A percentile compares a stretch with the other conserved stretches of the same genome.
phyloP scores from a whole-genome alignment of 2,329 filamentous ascomycete species.

The Raffaelea albimanens region DNA sequence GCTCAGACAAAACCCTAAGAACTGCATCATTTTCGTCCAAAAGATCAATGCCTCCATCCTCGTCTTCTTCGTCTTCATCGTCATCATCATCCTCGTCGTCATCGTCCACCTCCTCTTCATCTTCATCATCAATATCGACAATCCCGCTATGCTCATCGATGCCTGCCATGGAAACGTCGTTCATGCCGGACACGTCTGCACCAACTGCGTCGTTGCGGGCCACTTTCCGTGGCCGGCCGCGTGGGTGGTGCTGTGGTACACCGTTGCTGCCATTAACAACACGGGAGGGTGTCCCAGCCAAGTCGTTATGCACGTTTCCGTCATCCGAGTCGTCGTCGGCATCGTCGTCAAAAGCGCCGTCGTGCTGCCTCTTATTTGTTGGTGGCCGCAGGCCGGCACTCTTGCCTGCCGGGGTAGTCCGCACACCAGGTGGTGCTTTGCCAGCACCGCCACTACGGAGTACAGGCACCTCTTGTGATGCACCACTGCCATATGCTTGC shows the following conservation, averaged over 20 bases:
- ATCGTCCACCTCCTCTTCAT: not conserved
- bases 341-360: conserved; percentile 19
- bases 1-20: conserved; percentile 38
- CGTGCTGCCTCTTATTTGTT: conserved; percentile 33
- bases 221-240: conserved; percentile 4
- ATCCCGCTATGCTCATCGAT: no score
- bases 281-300: not conserved
- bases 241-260: not conserved
- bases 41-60: conserved; percentile 7
- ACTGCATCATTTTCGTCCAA: no score
- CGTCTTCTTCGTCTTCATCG: conserved; percentile 7
- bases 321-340: conserved; percentile 1
- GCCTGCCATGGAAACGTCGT: no score
- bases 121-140: no score
- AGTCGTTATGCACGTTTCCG: no score
- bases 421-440: conserved; percentile 9
- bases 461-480: no score
- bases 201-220: not conserved
- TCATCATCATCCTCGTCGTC: conserved; percentile 16
- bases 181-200: not conserved
- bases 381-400: conserved; percentile 34
- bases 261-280: not conserved
- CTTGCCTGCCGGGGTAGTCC: conserved; percentile 24
- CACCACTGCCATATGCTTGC: no score
- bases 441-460: conserved; percentile 4